These are phyloP conservation scores for Aspergillus olivimuriae DNA, from an alignment of 495 filamentous ascomycete genomes.

Conservation along the genomic window DNA sequence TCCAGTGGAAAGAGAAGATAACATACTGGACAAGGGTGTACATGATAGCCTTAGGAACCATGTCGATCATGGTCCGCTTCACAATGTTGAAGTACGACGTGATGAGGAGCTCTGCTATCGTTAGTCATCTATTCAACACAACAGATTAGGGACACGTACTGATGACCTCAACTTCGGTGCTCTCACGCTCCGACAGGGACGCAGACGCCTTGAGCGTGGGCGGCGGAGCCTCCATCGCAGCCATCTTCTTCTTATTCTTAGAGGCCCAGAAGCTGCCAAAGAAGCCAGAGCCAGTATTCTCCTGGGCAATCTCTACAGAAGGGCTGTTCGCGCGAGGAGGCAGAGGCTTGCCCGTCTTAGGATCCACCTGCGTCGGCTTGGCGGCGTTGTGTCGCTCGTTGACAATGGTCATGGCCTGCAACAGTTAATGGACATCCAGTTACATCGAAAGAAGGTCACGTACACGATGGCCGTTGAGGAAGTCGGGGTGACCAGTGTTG, in stretches of 20 bases:
- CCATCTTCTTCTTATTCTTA: slow-evolving; percentile 99
- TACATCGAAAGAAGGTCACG: slow-evolving; percentile 15
- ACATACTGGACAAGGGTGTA: slow-evolving; percentile 88
- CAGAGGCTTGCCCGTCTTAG: slow-evolving; percentile 95
- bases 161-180: slow-evolving; percentile 94
- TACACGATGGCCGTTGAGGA: slow-evolving; percentile 88
- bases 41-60: slow-evolving; percentile 99
- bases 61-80: slow-evolving; percentile 97
- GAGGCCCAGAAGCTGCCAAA: slow-evolving; percentile 96
- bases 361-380: slow-evolving; percentile 94
- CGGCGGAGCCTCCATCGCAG: slow-evolving; percentile 94
- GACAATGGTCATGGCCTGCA: slow-evolving; percentile 90
- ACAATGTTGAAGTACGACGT: slow-evolving; percentile 97
- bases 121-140: slow-evolving; percentile 2
- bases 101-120: slow-evolving; percentile 74
- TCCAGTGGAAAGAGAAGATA: background rate
- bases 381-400: slow-evolving; percentile 75
- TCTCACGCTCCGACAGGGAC: slow-evolving; percentile 84
- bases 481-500: slow-evolving; percentile 98
- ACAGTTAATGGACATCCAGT: background rate
- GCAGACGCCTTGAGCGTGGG: slow-evolving; percentile 90
- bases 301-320: slow-evolving; percentile 47
- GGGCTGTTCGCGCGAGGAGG: slow-evolving; percentile 69
- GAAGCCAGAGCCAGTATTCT: slow-evolving; percentile 66
- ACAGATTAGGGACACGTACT: slow-evolving; percentile 56